Percentiles rank a stretch among this genome's conserved stretches.
phyloP scores from a whole-genome alignment of 2,329 filamentous ascomycete genomes.

The Didymella segeticola region DNA sequence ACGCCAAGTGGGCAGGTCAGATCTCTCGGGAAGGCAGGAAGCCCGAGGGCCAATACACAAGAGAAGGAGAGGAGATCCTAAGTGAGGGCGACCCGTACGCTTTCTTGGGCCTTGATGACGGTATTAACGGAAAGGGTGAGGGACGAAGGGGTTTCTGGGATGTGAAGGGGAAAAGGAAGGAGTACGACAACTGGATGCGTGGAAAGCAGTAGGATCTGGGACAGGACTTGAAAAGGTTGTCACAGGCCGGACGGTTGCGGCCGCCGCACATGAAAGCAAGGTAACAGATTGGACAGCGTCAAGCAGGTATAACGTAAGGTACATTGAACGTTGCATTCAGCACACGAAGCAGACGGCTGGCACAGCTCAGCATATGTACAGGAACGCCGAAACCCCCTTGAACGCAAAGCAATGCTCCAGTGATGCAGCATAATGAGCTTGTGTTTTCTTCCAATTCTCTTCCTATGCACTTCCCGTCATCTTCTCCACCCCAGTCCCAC shows the following conservation, averaged over 20 bases:
- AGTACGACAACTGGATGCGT: slow-evolving; percentile 78
- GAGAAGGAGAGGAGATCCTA: slow-evolving; percentile 71
- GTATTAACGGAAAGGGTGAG: slow-evolving; percentile 67
- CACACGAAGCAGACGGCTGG: background rate
- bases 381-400: slow-evolving; percentile 7
- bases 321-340: background rate
- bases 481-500: slow-evolving; percentile 33
- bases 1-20: slow-evolving; percentile 81
- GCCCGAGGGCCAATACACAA: slow-evolving; percentile 62
- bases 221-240: background rate
- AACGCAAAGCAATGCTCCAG: slow-evolving; percentile 9
- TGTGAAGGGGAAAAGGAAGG: slow-evolving; percentile 81
- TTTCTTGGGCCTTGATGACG: slow-evolving; percentile 59
- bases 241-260: background rate
- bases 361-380: background rate
- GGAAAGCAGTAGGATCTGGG: slow-evolving; percentile 23
- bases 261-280: background rate
- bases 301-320: background rate
- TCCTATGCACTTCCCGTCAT: slow-evolving; percentile 35
- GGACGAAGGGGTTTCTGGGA: slow-evolving; percentile 85
- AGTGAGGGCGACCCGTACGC: slow-evolving; percentile 78
- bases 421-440: background rate
- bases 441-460: background rate
- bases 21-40: slow-evolving; percentile 77
- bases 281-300: background rate